A percentile compares a stretch with the other conserved stretches of the same genome.
phyloP scores from a whole-genome alignment of 371 early-diverging fungal species.

The Mucor lusitanicus region DNA sequence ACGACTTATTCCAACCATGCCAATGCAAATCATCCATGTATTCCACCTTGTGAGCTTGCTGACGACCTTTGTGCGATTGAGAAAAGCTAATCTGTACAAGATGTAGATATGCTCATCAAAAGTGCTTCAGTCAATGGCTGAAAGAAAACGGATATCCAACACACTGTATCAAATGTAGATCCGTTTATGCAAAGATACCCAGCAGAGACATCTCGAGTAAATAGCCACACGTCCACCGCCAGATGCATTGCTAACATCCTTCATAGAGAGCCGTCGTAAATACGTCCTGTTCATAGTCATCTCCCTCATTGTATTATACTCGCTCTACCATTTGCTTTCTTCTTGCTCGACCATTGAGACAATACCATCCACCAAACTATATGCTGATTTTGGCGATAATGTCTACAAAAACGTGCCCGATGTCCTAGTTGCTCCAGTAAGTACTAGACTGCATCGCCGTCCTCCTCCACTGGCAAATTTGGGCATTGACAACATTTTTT shows the following conservation, averaged over 20 bases:
- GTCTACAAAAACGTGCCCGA: background rate
- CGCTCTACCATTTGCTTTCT: background rate
- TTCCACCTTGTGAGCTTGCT: background rate
- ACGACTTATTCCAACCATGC: background rate
- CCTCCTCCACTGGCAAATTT: no score
- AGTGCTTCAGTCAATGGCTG: conserved; percentile 8
- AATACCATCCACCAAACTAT: background rate
- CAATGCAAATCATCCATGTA: background rate
- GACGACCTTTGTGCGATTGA: background rate
- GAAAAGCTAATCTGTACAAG: background rate
- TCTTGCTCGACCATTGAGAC: background rate
- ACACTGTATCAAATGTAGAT: conserved; percentile 8
- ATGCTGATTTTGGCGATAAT: conserved; percentile 1
- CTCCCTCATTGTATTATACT: background rate
- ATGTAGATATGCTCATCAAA: conserved; percentile 7
- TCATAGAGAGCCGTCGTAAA: background rate
- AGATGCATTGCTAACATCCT: no score
- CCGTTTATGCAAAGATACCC: background rate
- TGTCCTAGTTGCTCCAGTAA: background rate
- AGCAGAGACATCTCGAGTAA: background rate
- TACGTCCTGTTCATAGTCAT: background rate
- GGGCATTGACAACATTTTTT: background rate
- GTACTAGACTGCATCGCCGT: no score
- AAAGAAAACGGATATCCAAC: background rate
- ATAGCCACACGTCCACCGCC: background rate